Conservation (phyloP, 768 basidiomycete species). For the Suillus subaureus region DNA sequence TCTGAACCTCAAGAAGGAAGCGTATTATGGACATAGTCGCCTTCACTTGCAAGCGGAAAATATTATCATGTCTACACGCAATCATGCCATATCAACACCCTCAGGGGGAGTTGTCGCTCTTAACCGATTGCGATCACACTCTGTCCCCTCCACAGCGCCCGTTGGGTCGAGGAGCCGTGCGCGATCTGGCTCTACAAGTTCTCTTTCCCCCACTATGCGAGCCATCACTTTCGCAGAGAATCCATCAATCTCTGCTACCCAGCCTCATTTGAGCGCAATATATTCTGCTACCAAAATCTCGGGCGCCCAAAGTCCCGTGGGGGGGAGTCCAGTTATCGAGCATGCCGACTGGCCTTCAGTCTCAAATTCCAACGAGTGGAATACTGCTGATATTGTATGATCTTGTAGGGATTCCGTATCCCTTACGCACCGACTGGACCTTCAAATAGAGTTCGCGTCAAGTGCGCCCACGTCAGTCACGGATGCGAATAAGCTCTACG, state of each 20-base stretch:
- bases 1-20: constrained; percentile 53
- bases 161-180: neutral
- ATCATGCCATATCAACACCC: neutral
- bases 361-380: neutral
- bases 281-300: neutral
- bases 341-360: neutral
- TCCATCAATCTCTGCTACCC: neutral
- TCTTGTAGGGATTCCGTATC: too few species aligned
- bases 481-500: too few species aligned
- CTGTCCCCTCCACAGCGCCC: neutral
- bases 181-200: constrained; percentile 5
- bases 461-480: too few species aligned
- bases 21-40: neutral
- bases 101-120: neutral
- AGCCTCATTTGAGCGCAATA: constrained; percentile 7
- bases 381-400: neutral
- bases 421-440: too few species aligned
- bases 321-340: neutral
- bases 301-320: neutral
- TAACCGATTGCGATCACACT: neutral
- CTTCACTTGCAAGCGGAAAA: neutral
- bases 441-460: too few species aligned
- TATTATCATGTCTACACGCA: neutral
- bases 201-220: neutral
- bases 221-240: neutral